A percentile compares a stretch with the other conserved stretches of the same genome.
Evolutionary conservation across 1,139 yeast species (phyloP).

Genomic region (Hemisphaericaspora xylofermentans): DNA sequence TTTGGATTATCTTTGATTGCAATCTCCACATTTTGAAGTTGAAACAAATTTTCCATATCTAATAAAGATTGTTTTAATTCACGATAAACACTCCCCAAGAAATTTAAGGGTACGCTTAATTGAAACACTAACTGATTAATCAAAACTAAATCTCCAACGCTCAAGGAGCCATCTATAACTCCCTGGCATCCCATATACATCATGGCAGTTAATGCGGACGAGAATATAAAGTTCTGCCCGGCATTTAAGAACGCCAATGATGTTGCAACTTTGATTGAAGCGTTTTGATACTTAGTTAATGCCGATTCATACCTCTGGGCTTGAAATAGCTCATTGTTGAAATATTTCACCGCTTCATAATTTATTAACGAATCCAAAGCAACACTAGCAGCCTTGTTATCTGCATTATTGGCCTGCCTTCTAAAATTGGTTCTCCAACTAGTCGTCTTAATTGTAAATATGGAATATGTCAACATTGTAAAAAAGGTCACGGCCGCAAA

Average conservation of each 20-base stretch:
- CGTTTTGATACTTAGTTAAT: constrained; percentile 70
- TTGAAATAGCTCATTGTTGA: constrained; percentile 84
- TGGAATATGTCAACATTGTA: constrained; percentile 84
- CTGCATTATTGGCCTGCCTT: constrained; percentile 89
- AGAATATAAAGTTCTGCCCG: constrained; percentile 90
- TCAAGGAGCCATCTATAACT: constrained; percentile 73
- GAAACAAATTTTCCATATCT: constrained; percentile 90
- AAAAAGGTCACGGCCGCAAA: constrained; percentile 87
- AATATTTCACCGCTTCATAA: constrained; percentile 91
- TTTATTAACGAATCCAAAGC: constrained; percentile 93
- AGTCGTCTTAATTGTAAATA: constrained; percentile 88
- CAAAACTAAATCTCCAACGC: constrained; percentile 95
- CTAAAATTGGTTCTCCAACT: constrained; percentile 96
- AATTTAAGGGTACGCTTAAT: constrained; percentile 88
- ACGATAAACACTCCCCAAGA: constrained; percentile 91
- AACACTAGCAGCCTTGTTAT: constrained; percentile 89
- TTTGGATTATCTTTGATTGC: constrained; percentile 48
- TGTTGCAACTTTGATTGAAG: constrained; percentile 86
- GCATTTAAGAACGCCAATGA: constrained; percentile 87
- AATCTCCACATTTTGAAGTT: constrained; percentile 73
- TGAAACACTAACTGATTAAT: constrained; percentile 96
- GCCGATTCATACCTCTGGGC: constrained; percentile 80
- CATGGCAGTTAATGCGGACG: constrained; percentile 91
- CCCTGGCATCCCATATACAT: constrained; percentile 99
- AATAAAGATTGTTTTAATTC: constrained; percentile 89